Base-by-base conservation (phyloP, 1,284 basidiomycete genomes). In the Ustilago tritici region DNA sequence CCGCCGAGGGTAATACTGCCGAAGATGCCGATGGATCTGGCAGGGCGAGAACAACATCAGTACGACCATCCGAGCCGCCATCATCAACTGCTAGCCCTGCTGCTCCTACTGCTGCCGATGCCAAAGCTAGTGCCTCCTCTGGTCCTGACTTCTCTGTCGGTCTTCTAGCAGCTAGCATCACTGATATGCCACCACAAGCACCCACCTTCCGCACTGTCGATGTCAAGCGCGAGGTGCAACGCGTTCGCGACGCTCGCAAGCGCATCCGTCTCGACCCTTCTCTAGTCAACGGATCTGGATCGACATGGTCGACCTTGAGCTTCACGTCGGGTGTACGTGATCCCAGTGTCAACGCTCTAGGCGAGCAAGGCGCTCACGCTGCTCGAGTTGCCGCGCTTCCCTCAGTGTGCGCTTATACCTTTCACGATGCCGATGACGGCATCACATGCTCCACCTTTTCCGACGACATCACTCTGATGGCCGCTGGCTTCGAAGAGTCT, bases 401-500 rank as follows among this genome's bases (percentile, higher is more conserved):
- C 12, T 84, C 83, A 43, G 76, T 86, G 15, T 86, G 84, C 71
- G 79, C 81, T 32, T 86, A 85, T 56, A 86, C 84, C 8, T 86
- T 74, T 61, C 83, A 82, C 68, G 84, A 86, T 61, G 84, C 84
- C 5, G 84, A 83, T 50, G 84, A 86, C 61, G 84, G 84, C 31
- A 90, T 93, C 15, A 93, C 95, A 3, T 95, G 93, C 79, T 92
- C 91, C 64, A 91, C 92, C 15, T 98, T 99, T 83, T 98, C 96
- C 17, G 90, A 90, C 56, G 97, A 99, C 86, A 92, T 92, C 0
- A 93, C 95, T 7, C 87, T 99, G n/a, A 92, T 99, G 90, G 97
- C 96, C 1, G 94, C 93, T 34, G 97, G 97, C 0, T 98, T 98
- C 83, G 90, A 94, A 41, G 96, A 99, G 87, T 98, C 95, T 82